A percentile compares a stretch with the other conserved stretches of the same genome.
Conservation (phyloP, 352 stramenopile species). For the Phytophthora agathidicida region DNA sequence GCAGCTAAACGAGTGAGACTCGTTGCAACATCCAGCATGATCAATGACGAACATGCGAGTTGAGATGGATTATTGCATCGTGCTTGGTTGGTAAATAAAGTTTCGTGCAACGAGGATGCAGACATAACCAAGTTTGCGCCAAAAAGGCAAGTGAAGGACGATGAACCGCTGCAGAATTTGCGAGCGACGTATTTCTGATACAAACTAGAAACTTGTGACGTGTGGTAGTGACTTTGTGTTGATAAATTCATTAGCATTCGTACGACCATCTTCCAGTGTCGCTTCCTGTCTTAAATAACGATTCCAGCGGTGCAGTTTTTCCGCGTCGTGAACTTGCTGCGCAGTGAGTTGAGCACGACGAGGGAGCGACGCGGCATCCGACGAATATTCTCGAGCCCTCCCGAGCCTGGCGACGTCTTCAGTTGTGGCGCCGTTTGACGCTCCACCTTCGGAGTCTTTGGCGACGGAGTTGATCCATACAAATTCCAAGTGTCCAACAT, state of each 20-base stretch:
- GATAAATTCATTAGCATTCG: conserved; percentile 10
- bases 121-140: not conserved
- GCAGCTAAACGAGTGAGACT: too few relatives aligned
- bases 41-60: conserved; percentile 6
- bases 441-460: not conserved
- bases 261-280: conserved; percentile 3
- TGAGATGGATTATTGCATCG: not conserved
- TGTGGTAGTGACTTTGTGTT: not conserved
- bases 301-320: conserved; percentile 18
- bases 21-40: too few relatives aligned
- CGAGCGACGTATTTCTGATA: not conserved
- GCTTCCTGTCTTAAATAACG: conserved; percentile 34
- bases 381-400: conserved; percentile 22
- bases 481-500: conserved; percentile 27
- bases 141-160: not conserved
- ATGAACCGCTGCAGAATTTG: not conserved
- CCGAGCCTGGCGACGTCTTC: not conserved
- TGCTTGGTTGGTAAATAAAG: conserved; percentile 2
- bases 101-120: conserved; percentile 8
- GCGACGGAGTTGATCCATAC: conserved; percentile 1
- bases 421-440: conserved; percentile 8
- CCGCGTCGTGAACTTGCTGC: conserved; percentile 17
- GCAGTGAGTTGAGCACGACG: conserved; percentile 19
- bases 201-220: too few relatives aligned
- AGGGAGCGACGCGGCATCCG: conserved; percentile 31